Evolutionary conservation across 768 basidiomycete genomes (phyloP).

Genomic region (Pleurotus salmoneostramineus): DNA sequence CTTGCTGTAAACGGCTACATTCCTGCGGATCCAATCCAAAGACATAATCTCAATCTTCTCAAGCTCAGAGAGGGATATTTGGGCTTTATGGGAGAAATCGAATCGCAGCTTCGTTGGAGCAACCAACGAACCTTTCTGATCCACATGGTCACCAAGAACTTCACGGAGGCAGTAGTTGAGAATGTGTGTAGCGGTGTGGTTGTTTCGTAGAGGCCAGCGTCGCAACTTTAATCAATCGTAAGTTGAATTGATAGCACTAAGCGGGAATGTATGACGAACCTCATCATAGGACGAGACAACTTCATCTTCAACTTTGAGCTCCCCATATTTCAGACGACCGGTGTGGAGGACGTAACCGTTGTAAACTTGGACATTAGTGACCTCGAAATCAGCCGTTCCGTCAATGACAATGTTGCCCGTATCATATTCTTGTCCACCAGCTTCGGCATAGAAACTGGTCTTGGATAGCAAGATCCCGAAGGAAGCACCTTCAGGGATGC

Average conservation of each 20-base stretch:
- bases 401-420: constrained; percentile 94
- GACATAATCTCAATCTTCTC: constrained; percentile 79
- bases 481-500: constrained; percentile 56
- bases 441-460: constrained; percentile 96
- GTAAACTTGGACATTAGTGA: constrained; percentile 89
- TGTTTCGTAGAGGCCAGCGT: constrained; percentile 93
- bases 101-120: constrained; percentile 95
- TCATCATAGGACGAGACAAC: constrained; percentile 94
- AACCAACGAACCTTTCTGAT: constrained; percentile 97
- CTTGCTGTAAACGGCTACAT: constrained; percentile 86
- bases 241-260: no score
- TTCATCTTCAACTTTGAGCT: constrained; percentile 70
- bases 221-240: constrained; percentile 51
- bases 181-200: constrained; percentile 98
- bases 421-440: constrained; percentile 96
- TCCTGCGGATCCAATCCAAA: constrained; percentile 85
- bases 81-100: constrained; percentile 96
- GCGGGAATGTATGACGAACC: constrained; percentile 30
- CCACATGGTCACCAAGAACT: constrained; percentile 93
- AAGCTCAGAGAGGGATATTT: constrained; percentile 74
- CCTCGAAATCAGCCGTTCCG: constrained; percentile 87
- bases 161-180: constrained; percentile 93
- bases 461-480: constrained; percentile 90
- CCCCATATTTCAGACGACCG: constrained; percentile 86
- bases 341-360: constrained; percentile 96